Conservation (phyloP, 257 asterid genomes). For the Linaria vulgaris region DNA sequence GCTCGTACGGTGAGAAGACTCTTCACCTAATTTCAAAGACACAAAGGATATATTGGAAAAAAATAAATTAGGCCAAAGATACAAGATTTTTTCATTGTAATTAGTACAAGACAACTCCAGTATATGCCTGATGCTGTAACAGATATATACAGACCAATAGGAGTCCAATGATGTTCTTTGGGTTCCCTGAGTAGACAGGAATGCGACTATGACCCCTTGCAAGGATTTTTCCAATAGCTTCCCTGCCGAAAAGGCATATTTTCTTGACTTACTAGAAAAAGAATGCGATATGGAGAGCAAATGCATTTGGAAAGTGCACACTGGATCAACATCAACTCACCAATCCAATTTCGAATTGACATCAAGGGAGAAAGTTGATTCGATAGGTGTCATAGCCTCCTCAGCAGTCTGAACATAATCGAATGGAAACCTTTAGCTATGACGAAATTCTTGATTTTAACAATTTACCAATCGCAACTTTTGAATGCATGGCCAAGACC, state of each 20-base stretch:
- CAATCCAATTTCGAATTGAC: constrained; percentile 85
- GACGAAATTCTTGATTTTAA: not conserved
- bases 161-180: constrained; percentile 89
- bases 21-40: constrained; percentile 59
- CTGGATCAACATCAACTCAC: constrained; percentile 45
- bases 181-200: constrained; percentile 82
- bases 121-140: constrained; percentile 8
- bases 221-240: constrained; percentile 91
- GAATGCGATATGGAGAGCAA: not conserved
- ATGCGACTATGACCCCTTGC: constrained; percentile 98
- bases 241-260: constrained; percentile 57
- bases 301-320: constrained; percentile 15
- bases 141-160: constrained; percentile 64
- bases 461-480: constrained; percentile 5
- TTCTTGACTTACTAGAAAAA: not conserved
- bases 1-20: constrained; percentile 91
- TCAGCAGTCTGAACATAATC: constrained; percentile 70
- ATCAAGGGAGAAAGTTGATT: constrained; percentile 96
- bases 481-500: not conserved
- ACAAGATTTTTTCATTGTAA: no score
- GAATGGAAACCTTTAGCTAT: constrained; percentile 19
- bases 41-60: constrained; percentile 16
- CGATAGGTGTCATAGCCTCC: constrained; percentile 98
- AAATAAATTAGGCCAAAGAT: not conserved
- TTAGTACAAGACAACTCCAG: not conserved